These are phyloP conservation scores for Viola pubescens DNA, from an alignment of 441 rosid genomes.

Conservation along the genomic window DNA sequence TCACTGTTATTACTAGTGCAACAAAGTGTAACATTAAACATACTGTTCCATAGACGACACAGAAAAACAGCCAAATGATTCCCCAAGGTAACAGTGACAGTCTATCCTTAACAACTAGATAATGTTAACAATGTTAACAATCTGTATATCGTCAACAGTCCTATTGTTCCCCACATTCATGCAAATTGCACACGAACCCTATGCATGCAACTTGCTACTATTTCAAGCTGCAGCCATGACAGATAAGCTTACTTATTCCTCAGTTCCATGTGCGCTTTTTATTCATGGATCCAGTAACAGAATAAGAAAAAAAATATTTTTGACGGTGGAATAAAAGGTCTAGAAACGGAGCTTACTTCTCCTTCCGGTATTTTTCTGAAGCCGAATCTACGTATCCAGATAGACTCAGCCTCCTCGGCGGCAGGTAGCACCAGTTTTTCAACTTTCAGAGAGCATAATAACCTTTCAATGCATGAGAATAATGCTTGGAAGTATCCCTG, in stretches of 20 bases:
- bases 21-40: background rate
- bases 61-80: too few relatives aligned
- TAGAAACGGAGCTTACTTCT: constrained; percentile 38
- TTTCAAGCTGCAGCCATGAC: background rate
- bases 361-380: constrained; percentile 67
- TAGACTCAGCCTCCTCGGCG: constrained; percentile 89
- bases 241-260: background rate
- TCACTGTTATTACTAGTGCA: background rate
- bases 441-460: constrained; percentile 63
- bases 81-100: too few relatives aligned
- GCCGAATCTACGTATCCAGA: constrained; percentile 90
- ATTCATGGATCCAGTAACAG: background rate
- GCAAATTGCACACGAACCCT: background rate
- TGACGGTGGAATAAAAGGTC: background rate
- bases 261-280: background rate
- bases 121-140: too few relatives aligned
- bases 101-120: too few relatives aligned
- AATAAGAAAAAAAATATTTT: background rate
- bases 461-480: constrained; percentile 72
- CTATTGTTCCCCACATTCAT: background rate
- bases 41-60: background rate
- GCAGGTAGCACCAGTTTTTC: constrained; percentile 90
- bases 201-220: background rate
- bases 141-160: too few relatives aligned
- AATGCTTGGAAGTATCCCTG: constrained; percentile 92